Evolutionary conservation across 257 asterid species (phyloP).

Genomic region (Solanum appendiculatum): DNA sequence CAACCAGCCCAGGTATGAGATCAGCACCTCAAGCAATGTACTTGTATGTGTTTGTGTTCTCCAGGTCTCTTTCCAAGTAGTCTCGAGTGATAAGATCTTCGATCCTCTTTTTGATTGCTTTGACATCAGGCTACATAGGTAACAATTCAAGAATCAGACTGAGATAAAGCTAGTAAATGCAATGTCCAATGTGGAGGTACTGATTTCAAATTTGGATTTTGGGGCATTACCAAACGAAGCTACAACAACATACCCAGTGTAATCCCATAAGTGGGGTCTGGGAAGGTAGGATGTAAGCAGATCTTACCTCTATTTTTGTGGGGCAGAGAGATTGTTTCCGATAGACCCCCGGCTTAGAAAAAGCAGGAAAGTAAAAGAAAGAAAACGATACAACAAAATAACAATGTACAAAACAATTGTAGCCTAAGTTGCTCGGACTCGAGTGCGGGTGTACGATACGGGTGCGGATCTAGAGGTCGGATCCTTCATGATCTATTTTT

Average conservation of each 20-base stretch:
- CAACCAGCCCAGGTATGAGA: background rate
- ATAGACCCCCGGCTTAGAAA: background rate
- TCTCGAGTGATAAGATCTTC: constrained; percentile 43
- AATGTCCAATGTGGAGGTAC: background rate
- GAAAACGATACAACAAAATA: background rate
- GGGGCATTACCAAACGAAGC: background rate
- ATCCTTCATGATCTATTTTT: too few species aligned
- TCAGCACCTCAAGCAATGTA: constrained; percentile 25
- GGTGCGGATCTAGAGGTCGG: too few species aligned
- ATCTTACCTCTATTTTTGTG: background rate
- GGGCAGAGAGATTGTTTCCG: background rate
- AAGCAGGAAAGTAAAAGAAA: background rate
- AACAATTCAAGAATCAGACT: background rate
- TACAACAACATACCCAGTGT: background rate
- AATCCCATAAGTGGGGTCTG: background rate
- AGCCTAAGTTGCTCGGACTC: too few species aligned
- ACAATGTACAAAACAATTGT: background rate
- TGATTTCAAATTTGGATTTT: background rate
- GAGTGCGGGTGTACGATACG: too few species aligned
- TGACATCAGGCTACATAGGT: constrained; percentile 39
- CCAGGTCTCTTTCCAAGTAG: constrained; percentile 41
- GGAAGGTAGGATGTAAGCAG: background rate
- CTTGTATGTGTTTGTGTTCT: constrained; percentile 30
- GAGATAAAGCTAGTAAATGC: background rate
- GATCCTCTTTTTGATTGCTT: constrained; percentile 40